Base-by-base conservation (phyloP, 1,284 basidiomycete genomes). In the Leccinum angustisporum region DNA sequence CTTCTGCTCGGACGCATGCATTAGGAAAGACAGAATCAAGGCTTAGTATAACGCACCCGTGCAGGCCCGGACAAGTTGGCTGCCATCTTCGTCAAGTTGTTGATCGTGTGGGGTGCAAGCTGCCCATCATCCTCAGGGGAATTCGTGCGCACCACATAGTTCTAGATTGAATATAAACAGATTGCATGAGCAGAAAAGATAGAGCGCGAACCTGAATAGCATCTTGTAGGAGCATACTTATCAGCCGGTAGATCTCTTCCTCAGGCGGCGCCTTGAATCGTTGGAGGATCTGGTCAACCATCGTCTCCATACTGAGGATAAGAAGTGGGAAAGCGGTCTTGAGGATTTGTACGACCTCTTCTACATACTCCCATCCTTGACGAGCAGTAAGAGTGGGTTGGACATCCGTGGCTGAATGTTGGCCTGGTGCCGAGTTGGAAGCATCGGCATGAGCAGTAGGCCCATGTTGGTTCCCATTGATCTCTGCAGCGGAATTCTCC, bases 301-400 rank as follows among this genome's bases (percentile, higher is more conserved):
- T 93, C 54, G 95, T 97, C 78, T 99, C 97, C 83, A 99, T 86
- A 59, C 94, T 97, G 33, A 98, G 81, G 30, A 97, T 94, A 25
- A 99, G 84, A 16, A 99, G 83, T 0, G 97, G 97, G 81, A 97
- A 98, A 1, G 94, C 92, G 0, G 97, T 98, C 80, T 99, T 99
- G 70, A 99, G 83, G 59, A 95, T 90, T 72, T 96, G 92, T 55
- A 96, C 87, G 64, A 99, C 89, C 72, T 99, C 98, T 55, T 99
- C 97, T 13, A 98, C 88, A 70, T 93, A 86, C 63, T 98, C 97
- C 85, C 88, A 94, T 33, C 94, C 87, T 69, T 92, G 91, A 30
- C 91, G 87, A 48, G 79, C 74, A 4, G 83, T 81, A 58, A 78
- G 80, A 1, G 72, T 64, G 16, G 78, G 68, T 40, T 77, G 70